These are phyloP conservation scores for Seminavis robusta DNA, from an alignment of 108 stramenopile species.

Conservation along the genomic window DNA sequence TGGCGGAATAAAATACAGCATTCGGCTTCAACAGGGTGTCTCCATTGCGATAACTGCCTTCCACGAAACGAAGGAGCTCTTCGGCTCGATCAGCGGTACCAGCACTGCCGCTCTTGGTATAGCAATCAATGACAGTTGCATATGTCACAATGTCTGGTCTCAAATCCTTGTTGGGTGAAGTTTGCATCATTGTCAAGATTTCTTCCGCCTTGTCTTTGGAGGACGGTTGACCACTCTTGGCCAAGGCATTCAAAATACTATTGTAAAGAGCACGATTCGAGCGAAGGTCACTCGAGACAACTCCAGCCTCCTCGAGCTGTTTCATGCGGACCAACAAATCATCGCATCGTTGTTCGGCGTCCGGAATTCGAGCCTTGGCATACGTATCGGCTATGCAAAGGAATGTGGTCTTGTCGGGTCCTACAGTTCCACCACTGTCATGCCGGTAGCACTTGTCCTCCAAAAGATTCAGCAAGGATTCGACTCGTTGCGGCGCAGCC, in stretches of 20 bases:
- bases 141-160: conserved; percentile 22
- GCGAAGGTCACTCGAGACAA: conserved; percentile 10
- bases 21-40: conserved; percentile 15
- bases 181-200: conserved; percentile 1
- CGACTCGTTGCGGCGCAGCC: conserved; percentile 6
- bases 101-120: conserved; percentile 23
- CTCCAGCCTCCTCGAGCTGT: conserved; percentile 2
- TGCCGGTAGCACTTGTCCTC: conserved; percentile 17
- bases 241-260: conserved; percentile 14
- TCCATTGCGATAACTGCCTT: conserved; percentile 14
- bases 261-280: conserved; percentile 11
- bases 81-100: conserved; percentile 11
- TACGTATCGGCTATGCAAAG: conserved; percentile 53
- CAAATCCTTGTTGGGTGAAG: conserved; percentile 1
- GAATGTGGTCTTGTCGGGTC: conserved; percentile 54
- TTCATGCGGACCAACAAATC: conserved; percentile 14
- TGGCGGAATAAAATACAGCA: conserved; percentile 22
- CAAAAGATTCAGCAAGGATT: conserved; percentile 8
- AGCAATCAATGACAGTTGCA: conserved; percentile 16
- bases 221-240: conserved; percentile 15
- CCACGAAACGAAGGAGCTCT: conserved; percentile 13
- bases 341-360: conserved; percentile 14
- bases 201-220: conserved; percentile 20
- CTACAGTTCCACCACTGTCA: conserved; percentile 8
- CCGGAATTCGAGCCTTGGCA: conserved; percentile 6